A percentile compares a stretch with the other conserved stretches of the same genome.
phyloP scores from a whole-genome alignment of 345 rosid genomes.

The Passiflora organensis region DNA sequence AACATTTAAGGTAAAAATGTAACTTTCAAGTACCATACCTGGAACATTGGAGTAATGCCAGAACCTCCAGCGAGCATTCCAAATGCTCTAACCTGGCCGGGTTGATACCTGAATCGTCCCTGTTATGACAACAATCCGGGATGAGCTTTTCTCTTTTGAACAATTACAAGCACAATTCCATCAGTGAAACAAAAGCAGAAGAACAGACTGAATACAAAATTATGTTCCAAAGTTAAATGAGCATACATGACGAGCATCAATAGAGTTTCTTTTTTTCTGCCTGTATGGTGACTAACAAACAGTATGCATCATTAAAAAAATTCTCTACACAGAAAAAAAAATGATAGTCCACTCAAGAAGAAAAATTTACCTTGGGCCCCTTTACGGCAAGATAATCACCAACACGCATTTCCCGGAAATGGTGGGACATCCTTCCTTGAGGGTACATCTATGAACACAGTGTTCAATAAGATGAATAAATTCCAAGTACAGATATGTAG shows the following conservation, averaged over 20 bases:
- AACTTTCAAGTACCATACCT: constrained; percentile 11
- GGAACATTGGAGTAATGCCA: constrained; percentile 24
- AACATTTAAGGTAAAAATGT: constrained; percentile 3
- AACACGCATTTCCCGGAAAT: constrained; percentile 22
- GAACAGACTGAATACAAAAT: no score
- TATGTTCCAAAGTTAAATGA: no score
- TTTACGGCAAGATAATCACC: constrained; percentile 27
- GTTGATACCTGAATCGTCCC: constrained; percentile 15
- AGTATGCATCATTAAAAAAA: no score
- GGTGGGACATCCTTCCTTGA: constrained; percentile 33
- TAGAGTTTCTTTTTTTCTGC: no score
- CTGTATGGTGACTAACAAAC: no score
- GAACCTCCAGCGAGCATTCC: constrained; percentile 25
- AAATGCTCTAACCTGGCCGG: constrained; percentile 6
- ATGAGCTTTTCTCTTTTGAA: no score
- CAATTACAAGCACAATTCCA: no score
- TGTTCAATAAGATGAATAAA: background rate
- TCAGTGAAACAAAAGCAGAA: no score
- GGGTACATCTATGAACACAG: constrained; percentile 23
- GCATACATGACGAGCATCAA: no score
- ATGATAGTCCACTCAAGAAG: background rate
- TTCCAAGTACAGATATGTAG: background rate
- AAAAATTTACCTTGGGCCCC: constrained; percentile 28
- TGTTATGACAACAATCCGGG: background rate
- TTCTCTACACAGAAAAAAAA: no score